phyloP scores from a whole-genome alignment of 192 early-diverging fungal species.

The Backusella circina region DNA sequence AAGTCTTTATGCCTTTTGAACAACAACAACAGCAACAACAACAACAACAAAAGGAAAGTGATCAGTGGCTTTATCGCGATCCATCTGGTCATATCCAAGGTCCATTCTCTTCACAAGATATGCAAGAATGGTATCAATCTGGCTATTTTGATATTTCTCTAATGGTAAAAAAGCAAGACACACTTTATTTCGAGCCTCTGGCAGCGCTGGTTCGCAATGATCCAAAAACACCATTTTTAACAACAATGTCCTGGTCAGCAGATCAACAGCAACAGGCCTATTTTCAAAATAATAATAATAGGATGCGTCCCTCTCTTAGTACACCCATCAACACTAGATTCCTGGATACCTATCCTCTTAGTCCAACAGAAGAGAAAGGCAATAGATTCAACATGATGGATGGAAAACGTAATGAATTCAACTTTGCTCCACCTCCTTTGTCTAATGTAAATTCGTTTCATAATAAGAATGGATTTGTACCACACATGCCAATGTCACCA shows the following conservation, averaged over 20 bases:
- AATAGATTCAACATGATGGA: background rate
- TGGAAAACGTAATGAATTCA: background rate
- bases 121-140: slow-evolving; percentile 93
- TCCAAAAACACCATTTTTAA: slow-evolving; percentile 68
- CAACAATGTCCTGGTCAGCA: background rate
- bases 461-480: background rate
- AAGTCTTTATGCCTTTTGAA: background rate
- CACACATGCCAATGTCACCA: background rate
- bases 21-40: background rate
- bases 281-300: background rate
- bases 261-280: background rate
- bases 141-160: slow-evolving; percentile 83
- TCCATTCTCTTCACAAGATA: slow-evolving; percentile 81
- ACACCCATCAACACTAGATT: background rate
- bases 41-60: slow-evolving; percentile 11
- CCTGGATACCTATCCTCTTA: background rate
- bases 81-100: slow-evolving; percentile 85
- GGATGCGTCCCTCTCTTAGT: background rate
- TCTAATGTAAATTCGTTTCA: background rate
- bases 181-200: slow-evolving; percentile 75
- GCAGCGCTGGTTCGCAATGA: slow-evolving; percentile 54
- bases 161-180: slow-evolving; percentile 77
- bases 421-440: background rate
- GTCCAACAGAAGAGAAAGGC: background rate
- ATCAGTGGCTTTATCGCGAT: slow-evolving; percentile 82